Evolutionary conservation across 2,329 filamentous ascomycete species (phyloP), one percentile per base, ranked within the genome.

Genomic region (Sphaceloma murrayae): DNA sequence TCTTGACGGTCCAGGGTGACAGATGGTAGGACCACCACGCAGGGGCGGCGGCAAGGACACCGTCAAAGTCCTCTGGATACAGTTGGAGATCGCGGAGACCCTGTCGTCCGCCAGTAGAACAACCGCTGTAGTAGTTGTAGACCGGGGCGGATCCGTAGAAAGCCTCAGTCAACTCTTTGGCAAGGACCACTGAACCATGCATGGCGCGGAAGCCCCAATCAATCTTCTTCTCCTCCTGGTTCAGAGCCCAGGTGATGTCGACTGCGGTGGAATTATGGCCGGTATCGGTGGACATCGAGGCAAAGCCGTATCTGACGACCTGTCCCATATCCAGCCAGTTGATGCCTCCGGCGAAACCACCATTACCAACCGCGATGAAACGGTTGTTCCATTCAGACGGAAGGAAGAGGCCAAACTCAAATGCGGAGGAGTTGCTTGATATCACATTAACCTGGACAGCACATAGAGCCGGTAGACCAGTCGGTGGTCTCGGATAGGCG

Each of bases 71-170:
- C 0, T 69, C 61, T 0, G 76, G 73, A 48, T 68, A 77, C 10
- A 60, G 53, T 50, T 78, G 67, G 0, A 72, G 67, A 5, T 68
- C 67, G 43, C 72, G 72, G 24, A 75, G 60, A 3, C 73, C 76
- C 60, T 79, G 73, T 0, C 75, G 64, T 1, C 77, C 75, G 5
- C 77, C 77, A 0, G 73, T 70, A 0, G 73, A 78, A 53, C 76
- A 79, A 5, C 76, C 76, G 2, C 70, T 53, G 48, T 70, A 78
- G 56, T 78, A 79, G 5, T 66, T 68, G 43, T 67, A 69, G 9
- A 58, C 55, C 1, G 65, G 62, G 0, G 57, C 52, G 6, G 54
- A 61, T 2, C 59, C 56, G 50, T 77, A 77, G 58, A 70, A 77
- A 1, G 60, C 58, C 22, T 67, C 52, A 1, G 67, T 62, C 8